phyloP scores from a whole-genome alignment of 2,329 filamentous ascomycete genomes.

The Clarireedia paspali region DNA sequence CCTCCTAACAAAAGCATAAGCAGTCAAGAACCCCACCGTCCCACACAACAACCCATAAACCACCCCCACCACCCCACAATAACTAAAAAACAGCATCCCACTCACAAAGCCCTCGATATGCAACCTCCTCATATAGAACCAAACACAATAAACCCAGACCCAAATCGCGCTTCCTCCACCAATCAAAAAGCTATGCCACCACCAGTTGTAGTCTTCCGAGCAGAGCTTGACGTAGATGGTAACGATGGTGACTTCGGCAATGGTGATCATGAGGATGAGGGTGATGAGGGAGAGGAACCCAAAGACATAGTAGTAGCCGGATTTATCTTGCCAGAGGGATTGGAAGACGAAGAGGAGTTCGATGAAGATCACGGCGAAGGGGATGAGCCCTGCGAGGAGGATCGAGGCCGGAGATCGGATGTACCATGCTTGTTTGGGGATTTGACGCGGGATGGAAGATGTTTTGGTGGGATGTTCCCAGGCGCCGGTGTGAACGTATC shows the following conservation, averaged over 20 bases:
- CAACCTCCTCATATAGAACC: constrained; percentile 76
- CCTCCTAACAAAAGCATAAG: constrained; percentile 74
- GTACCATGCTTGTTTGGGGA: constrained; percentile 72
- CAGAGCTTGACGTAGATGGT: constrained; percentile 77
- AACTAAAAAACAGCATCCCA: constrained; percentile 75
- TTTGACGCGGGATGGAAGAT: constrained; percentile 59
- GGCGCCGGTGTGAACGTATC: constrained; percentile 55
- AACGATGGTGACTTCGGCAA: constrained; percentile 78
- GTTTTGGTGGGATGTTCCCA: constrained; percentile 83
- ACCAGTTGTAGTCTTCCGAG: constrained; percentile 84
- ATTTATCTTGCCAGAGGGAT: constrained; percentile 84
- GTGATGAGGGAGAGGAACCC: constrained; percentile 73
- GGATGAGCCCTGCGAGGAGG: constrained; percentile 67
- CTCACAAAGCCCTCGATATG: constrained; percentile 76
- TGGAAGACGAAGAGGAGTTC: constrained; percentile 83
- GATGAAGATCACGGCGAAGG: constrained; percentile 83
- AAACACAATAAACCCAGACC: constrained; percentile 76
- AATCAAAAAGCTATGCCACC: constrained; percentile 81
- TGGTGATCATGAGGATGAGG: constrained; percentile 63
- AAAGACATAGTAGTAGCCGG: constrained; percentile 86
- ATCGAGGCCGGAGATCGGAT: constrained; percentile 53
- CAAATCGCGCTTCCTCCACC: constrained; percentile 71
- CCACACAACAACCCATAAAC: constrained; percentile 77
- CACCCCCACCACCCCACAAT: constrained; percentile 72
- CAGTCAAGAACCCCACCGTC: constrained; percentile 76